Evolutionary conservation across 331 rosid species (phyloP).

Genomic region (Stylosanthes scabra): DNA sequence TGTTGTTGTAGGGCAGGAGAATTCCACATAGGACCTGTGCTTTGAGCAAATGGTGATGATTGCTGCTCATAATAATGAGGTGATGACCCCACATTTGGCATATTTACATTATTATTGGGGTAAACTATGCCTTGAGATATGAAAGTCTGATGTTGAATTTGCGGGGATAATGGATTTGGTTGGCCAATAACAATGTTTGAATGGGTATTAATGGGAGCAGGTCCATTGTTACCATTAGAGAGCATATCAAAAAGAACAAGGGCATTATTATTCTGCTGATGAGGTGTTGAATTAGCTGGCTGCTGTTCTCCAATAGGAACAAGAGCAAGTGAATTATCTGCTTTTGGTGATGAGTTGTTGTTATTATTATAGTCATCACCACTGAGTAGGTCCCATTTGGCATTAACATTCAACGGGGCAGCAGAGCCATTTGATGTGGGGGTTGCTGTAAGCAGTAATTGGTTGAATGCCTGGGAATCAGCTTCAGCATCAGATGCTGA

Average conservation of each 20-base stretch:
- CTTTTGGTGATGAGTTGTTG: constrained; percentile 57
- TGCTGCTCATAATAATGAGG: constrained; percentile 70
- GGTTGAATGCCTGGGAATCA: constrained; percentile 75
- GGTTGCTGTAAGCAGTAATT: constrained; percentile 81
- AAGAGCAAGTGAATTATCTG: constrained; percentile 84
- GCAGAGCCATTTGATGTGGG: constrained; percentile 58
- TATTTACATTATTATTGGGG: constrained; percentile 73
- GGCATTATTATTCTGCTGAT: constrained; percentile 86
- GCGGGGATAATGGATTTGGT: constrained; percentile 54
- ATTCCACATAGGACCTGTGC: constrained; percentile 77
- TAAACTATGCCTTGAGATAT: constrained; percentile 66
- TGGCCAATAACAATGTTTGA: constrained; percentile 53
- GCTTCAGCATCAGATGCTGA: constrained; percentile 65
- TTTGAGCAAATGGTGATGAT: constrained; percentile 55
- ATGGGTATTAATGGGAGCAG: constrained; percentile 55
- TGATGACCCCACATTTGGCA: constrained; percentile 62
- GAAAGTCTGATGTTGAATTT: constrained; percentile 66
- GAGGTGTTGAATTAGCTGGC: constrained; percentile 61
- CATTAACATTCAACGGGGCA: constrained; percentile 54
- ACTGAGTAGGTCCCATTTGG: constrained; percentile 90
- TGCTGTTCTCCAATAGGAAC: constrained; percentile 83
- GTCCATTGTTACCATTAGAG: constrained; percentile 57
- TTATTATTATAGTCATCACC: constrained; percentile 74
- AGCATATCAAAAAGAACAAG: constrained; percentile 89
- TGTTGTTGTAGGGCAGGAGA: constrained; percentile 48